A percentile compares a stretch with the other conserved stretches of the same genome.
Conservation (phyloP, 2,329 filamentous ascomycete species). For the Ophiostoma angusticollis region DNA sequence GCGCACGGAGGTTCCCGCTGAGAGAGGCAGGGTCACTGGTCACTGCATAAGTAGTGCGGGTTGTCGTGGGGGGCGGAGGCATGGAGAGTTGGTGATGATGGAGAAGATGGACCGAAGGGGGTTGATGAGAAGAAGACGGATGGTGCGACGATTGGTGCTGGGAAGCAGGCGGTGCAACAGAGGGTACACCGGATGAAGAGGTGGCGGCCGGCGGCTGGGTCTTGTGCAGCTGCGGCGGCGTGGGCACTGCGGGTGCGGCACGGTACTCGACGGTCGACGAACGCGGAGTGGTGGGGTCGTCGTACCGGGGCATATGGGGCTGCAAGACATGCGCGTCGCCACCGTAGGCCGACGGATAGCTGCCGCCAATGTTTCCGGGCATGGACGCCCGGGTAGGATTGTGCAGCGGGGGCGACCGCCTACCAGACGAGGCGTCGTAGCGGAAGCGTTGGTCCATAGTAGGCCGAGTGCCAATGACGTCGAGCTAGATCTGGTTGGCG, state of each 20-base stretch:
- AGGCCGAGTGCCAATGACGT: slow-evolving; percentile 7
- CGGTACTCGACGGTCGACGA: slow-evolving; percentile 9
- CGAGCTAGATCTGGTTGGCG: background rate
- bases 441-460: slow-evolving; percentile 13
- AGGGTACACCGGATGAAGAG: background rate
- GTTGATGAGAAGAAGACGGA: too few species aligned
- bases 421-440: slow-evolving; percentile 17
- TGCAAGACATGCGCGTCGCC: slow-evolving; percentile 37
- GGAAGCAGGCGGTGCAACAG: background rate
- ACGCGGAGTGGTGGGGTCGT: slow-evolving; percentile 11
- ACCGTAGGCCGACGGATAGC: slow-evolving; percentile 27
- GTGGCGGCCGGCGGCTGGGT: slow-evolving; percentile 3
- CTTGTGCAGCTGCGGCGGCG: slow-evolving; percentile 12
- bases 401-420: slow-evolving; percentile 28
- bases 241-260: slow-evolving; percentile 10
- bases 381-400: slow-evolving; percentile 39
- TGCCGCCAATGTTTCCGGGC: slow-evolving; percentile 36
- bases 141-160: slow-evolving; percentile 3
- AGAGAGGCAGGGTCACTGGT: slow-evolving; percentile 38
- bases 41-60: slow-evolving; percentile 40
- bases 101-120: background rate
- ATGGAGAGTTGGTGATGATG: slow-evolving; percentile 17
- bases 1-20: slow-evolving; percentile 34
- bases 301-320: slow-evolving; percentile 6
- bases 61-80: slow-evolving; percentile 23